phyloP scores from a whole-genome alignment of 129 eudicot species.

The Oenanthe sinensis region DNA sequence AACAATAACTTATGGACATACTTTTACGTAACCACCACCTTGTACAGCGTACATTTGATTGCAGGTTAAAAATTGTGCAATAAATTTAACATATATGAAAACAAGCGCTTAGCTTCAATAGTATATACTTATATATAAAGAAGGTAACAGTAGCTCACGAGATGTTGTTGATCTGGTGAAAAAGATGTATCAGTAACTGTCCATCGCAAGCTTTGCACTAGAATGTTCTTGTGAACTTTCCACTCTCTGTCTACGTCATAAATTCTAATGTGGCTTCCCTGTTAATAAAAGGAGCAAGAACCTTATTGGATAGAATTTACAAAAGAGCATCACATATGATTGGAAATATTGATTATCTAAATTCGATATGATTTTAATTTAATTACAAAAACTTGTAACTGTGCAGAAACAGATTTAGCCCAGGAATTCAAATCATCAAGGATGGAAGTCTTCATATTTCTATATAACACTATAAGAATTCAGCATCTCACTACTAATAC shows the following conservation, averaged over 20 bases:
- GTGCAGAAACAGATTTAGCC: not conserved
- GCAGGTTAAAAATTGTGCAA: not conserved
- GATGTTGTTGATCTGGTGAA: constrained; percentile 75
- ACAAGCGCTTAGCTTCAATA: not conserved
- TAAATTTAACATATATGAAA: not conserved
- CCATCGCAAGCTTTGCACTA: constrained; percentile 88
- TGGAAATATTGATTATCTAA: not conserved
- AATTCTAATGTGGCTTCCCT: constrained; percentile 88
- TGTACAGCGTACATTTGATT: not conserved
- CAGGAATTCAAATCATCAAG: not conserved
- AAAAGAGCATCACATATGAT: not conserved
- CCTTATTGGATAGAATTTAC: not conserved
- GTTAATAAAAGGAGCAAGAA: constrained; percentile 8
- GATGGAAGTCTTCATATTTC: not conserved
- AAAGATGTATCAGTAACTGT: constrained; percentile 89
- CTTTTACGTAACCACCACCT: not conserved
- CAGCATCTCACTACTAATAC: constrained; percentile 24
- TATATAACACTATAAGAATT: not conserved
- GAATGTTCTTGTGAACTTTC: constrained; percentile 74
- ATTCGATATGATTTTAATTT: not conserved
- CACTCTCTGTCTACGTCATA: constrained; percentile 83
- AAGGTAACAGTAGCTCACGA: constrained; percentile 35
- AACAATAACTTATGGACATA: not conserved
- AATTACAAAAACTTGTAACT: not conserved
- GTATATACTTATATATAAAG: not conserved